These are phyloP conservation scores for Psophocarpus tetragonolobus DNA, from an alignment of 306 rosid species.

Conservation along the genomic window DNA sequence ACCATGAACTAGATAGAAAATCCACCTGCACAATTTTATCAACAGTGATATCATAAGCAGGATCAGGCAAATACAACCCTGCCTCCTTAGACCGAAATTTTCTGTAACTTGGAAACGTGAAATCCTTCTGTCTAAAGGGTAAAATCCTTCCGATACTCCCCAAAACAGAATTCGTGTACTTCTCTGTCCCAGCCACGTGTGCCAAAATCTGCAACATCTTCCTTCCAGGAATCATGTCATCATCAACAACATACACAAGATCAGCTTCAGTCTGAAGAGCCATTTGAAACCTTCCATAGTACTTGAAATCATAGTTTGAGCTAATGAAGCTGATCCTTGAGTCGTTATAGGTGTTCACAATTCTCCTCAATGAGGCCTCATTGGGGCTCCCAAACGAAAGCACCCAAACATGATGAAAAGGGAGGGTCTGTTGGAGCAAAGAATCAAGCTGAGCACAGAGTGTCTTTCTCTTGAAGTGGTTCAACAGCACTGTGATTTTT, in stretches of 20 bases:
- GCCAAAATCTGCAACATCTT: conserved; percentile 92
- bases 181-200: conserved; percentile 81
- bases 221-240: conserved; percentile 93
- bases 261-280: conserved; percentile 90
- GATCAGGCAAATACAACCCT: conserved; percentile 95
- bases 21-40: conserved; percentile 95
- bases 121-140: conserved; percentile 92
- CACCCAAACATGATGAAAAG: conserved; percentile 94
- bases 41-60: conserved; percentile 87
- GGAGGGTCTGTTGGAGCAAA: conserved; percentile 75
- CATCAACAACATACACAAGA: conserved; percentile 81
- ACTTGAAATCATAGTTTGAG: conserved; percentile 91
- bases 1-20: conserved; percentile 97
- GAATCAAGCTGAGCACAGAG: conserved; percentile 89
- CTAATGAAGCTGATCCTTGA: conserved; percentile 82
- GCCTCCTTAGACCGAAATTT: conserved; percentile 92
- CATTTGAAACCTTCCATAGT: conserved; percentile 96
- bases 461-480: conserved; percentile 95
- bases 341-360: conserved; percentile 87
- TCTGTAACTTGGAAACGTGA: conserved; percentile 88
- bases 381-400: conserved; percentile 97
- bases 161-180: conserved; percentile 78
- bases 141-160: conserved; percentile 94
- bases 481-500: conserved; percentile 73
- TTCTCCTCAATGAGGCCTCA: conserved; percentile 69